A percentile compares a stretch with the other conserved stretches of the same genome.
Evolutionary conservation across 306 rosid species (phyloP).

Genomic region (Malus fusca): DNA sequence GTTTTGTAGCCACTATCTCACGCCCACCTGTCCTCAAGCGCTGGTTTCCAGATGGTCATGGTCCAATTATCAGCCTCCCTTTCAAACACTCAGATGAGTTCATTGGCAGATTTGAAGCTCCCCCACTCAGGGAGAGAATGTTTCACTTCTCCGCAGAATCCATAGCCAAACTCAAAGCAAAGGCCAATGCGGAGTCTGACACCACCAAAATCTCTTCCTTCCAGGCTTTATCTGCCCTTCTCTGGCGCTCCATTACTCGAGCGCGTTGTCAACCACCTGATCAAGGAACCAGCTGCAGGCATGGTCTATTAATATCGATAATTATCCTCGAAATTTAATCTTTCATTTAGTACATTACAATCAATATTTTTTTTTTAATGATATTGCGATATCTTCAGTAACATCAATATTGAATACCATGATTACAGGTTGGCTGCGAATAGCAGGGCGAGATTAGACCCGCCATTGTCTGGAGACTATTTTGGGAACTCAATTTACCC

Average conservation of each 20-base stretch:
- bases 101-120: slow-evolving; percentile 27
- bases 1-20: slow-evolving; percentile 6
- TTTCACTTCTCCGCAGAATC: too few species aligned
- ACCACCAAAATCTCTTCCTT: slow-evolving; percentile 39
- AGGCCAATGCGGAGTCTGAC: slow-evolving; percentile 35
- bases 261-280: slow-evolving; percentile 3
- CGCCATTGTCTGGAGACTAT: slow-evolving; percentile 30
- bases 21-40: slow-evolving; percentile 28
- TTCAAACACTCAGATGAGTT: slow-evolving; percentile 38
- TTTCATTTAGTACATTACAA: background rate
- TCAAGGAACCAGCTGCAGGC: slow-evolving; percentile 24
- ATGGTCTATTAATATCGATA: background rate
- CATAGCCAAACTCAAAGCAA: slow-evolving; percentile 30
- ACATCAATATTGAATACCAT: background rate
- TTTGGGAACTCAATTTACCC: slow-evolving; percentile 33
- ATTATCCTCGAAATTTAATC: background rate
- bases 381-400: too few species aligned
- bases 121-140: slow-evolving; percentile 1
- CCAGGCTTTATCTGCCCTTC: slow-evolving; percentile 42
- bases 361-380: too few species aligned
- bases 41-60: slow-evolving; percentile 42
- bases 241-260: slow-evolving; percentile 49
- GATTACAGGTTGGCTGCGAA: slow-evolving; percentile 16
- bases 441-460: slow-evolving; percentile 40
- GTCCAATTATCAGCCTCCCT: slow-evolving; percentile 32